Evolutionary conservation across 768 basidiomycete species (phyloP).

Genomic region (Infundibulicybe gibba): DNA sequence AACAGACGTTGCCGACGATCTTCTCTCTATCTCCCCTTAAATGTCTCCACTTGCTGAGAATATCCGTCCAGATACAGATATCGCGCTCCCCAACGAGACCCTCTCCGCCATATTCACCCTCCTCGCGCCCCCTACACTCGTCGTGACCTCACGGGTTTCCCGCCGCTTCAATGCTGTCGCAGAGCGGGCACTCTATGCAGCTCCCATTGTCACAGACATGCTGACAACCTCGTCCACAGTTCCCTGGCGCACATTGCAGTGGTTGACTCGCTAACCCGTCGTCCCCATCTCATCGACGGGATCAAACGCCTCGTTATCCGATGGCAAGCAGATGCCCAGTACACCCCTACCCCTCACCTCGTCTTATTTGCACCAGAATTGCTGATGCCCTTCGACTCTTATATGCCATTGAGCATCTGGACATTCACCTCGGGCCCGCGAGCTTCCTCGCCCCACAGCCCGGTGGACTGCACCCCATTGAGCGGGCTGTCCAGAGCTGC

Average conservation of each 20-base stretch:
- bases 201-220: slow-evolving; percentile 43
- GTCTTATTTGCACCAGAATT: slow-evolving; percentile 36
- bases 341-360: slow-evolving; percentile 23
- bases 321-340: slow-evolving; percentile 45
- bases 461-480: slow-evolving; percentile 37
- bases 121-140: slow-evolving; percentile 33
- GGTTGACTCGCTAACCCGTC: slow-evolving; percentile 46
- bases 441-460: slow-evolving; percentile 21
- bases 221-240: slow-evolving; percentile 36
- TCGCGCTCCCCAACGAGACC: slow-evolving; percentile 53
- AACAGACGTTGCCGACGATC: slow-evolving; percentile 6
- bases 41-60: slow-evolving; percentile 7
- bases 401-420: slow-evolving; percentile 47
- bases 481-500: slow-evolving; percentile 35
- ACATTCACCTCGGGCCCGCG: slow-evolving; percentile 47
- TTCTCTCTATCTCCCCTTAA: slow-evolving; percentile 2
- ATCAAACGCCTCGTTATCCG: slow-evolving; percentile 47
- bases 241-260: slow-evolving; percentile 41
- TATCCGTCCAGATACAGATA: slow-evolving; percentile 11
- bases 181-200: slow-evolving; percentile 56
- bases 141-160: slow-evolving; percentile 40
- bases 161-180: slow-evolving; percentile 46
- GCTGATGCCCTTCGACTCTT: slow-evolving; percentile 31
- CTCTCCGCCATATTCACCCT: slow-evolving; percentile 44
- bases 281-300: slow-evolving; percentile 41